Conservation (phyloP, 176 grass and related monocot species). For the Ananas comosus region DNA sequence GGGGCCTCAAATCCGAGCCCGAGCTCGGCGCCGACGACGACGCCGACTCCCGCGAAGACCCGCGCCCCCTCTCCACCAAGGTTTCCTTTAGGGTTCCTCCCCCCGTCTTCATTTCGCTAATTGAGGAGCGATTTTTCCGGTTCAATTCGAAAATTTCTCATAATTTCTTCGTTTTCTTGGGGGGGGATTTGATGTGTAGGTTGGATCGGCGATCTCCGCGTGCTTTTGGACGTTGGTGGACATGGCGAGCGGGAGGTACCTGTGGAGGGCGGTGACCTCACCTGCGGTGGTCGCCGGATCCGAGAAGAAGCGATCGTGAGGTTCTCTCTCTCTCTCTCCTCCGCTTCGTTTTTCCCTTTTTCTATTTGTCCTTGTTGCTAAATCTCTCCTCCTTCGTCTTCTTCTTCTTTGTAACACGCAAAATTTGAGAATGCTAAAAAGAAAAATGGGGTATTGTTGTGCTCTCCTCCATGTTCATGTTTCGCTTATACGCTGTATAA, state of each 20-base stretch:
- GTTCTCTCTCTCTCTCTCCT: neutral
- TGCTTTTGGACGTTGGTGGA: constrained; percentile 89
- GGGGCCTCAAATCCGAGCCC: constrained; percentile 43
- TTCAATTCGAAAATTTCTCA: neutral
- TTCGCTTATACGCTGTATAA: too few relatives aligned
- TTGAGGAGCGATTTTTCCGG: neutral
- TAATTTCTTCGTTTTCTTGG: neutral
- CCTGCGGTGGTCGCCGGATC: constrained; percentile 27
- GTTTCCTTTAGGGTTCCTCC: neutral
- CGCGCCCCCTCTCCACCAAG: constrained; percentile 32
- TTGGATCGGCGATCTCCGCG: constrained; percentile 47
- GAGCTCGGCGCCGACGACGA: constrained; percentile 31
- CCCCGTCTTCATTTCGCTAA: neutral
- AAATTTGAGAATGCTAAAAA: too few relatives aligned
- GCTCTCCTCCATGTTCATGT: too few relatives aligned
- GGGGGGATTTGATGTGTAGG: constrained; percentile 34
- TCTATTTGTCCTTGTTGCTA: too few relatives aligned
- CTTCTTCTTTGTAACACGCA: too few relatives aligned
- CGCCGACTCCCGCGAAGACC: neutral
- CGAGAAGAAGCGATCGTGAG: constrained; percentile 31
- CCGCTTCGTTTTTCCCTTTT: neutral
- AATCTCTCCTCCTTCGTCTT: neutral
- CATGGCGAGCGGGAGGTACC: constrained; percentile 82
- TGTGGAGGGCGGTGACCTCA: constrained; percentile 70
- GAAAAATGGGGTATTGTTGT: too few relatives aligned